These are phyloP conservation scores for Leccinum fibrillosum DNA, from an alignment of 768 basidiomycete species.

Conservation along the genomic window DNA sequence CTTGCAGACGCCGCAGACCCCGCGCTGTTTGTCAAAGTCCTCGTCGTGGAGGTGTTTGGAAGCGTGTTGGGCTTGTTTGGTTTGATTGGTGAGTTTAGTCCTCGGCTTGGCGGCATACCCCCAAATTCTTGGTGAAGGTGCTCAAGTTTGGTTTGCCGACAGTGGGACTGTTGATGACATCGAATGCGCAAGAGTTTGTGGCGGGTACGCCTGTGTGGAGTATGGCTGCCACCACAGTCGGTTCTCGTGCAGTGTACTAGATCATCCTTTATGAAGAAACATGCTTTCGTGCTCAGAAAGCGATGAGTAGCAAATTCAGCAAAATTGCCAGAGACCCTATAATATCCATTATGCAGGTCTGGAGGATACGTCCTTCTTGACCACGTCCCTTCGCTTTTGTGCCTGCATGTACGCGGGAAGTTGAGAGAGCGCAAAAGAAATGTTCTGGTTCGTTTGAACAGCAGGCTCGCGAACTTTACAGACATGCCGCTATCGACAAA, in stretches of 20 bases:
- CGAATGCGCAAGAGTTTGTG: conserved; percentile 58
- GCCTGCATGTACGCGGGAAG: not conserved
- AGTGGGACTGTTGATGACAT: conserved; percentile 83
- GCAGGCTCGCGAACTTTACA: not conserved
- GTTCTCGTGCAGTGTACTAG: conserved; percentile 35
- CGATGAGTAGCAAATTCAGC: not conserved
- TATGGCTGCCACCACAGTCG: conserved; percentile 25
- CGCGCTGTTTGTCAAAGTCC: conserved; percentile 90
- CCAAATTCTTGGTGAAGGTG: not conserved
- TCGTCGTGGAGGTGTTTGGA: conserved; percentile 93
- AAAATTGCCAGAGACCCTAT: not conserved
- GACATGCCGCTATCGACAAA: not conserved
- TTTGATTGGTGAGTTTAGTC: conserved; percentile 68
- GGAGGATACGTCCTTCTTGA: not conserved
- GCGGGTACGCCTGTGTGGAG: conserved; percentile 33
- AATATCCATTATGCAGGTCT: not conserved
- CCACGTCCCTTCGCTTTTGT: not conserved
- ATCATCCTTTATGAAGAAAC: not conserved
- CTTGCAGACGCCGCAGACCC: conserved; percentile 95
- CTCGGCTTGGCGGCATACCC: not conserved
- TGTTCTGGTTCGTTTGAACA: not conserved
- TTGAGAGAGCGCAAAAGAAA: not conserved
- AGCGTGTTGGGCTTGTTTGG: conserved; percentile 92
- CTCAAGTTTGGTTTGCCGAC: not conserved
- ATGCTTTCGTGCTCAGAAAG: not conserved